A percentile compares a stretch with the other conserved stretches of the same genome.
These are phyloP conservation scores for Lichtheimia ornata DNA, from an alignment of 371 early-diverging fungal genomes.

Conservation along the genomic window DNA sequence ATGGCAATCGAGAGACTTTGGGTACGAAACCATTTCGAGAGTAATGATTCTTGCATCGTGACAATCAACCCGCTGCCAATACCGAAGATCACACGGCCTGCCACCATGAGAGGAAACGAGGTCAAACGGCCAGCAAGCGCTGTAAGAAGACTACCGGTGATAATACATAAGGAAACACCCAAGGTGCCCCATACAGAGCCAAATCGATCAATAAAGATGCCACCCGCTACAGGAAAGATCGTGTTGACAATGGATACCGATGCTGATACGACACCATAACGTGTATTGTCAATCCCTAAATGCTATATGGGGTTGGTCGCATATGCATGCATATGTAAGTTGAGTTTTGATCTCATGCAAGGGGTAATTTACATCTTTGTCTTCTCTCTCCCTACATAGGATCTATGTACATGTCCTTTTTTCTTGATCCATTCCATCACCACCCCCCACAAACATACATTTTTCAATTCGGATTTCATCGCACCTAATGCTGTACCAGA, in stretches of 20 bases:
- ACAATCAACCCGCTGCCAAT: conserved; percentile 58
- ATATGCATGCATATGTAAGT: not conserved
- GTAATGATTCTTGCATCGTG: conserved; percentile 59
- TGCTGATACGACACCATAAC: conserved; percentile 54
- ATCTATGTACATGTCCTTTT: not conserved
- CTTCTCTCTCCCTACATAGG: too few relatives aligned
- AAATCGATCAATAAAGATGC: conserved; percentile 51
- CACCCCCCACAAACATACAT: conserved; percentile 9
- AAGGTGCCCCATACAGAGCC: conserved; percentile 55
- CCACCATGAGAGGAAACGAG: conserved; percentile 46
- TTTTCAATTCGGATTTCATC: conserved; percentile 25
- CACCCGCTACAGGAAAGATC: conserved; percentile 55
- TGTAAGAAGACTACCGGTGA: conserved; percentile 46
- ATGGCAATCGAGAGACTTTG: conserved; percentile 34
- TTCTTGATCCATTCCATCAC: not conserved
- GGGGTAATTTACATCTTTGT: too few relatives aligned
- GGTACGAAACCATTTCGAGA: conserved; percentile 61
- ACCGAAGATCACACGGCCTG: conserved; percentile 54
- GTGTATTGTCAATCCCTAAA: conserved; percentile 46
- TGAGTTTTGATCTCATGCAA: too few relatives aligned
- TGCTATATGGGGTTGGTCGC: conserved; percentile 14
- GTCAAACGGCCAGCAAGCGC: conserved; percentile 45
- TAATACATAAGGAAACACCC: conserved; percentile 40
- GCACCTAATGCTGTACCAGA: conserved; percentile 31
- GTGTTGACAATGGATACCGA: conserved; percentile 57